phyloP scores from a whole-genome alignment of 2,329 filamentous ascomycete genomes.

The Bisporella sp. region DNA sequence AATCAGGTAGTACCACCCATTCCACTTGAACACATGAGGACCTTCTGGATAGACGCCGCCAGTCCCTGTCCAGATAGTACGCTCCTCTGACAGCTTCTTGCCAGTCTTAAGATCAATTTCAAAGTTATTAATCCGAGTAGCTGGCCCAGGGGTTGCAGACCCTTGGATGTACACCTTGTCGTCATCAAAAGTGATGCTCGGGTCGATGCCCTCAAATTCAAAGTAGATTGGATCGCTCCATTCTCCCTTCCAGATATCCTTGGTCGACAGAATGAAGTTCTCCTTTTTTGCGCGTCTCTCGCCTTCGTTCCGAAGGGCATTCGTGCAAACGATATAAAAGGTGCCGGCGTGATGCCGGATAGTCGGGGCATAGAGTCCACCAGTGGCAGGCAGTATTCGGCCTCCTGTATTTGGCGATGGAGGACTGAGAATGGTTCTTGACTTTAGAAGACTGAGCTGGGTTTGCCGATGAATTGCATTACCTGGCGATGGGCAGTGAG shows the following conservation, averaged over 20 bases:
- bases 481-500: too few relatives aligned
- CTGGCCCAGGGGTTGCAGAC: too few relatives aligned
- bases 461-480: too few relatives aligned
- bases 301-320: not conserved
- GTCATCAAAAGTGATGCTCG: constrained; percentile 40
- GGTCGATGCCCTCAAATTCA: constrained; percentile 36
- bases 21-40: constrained; percentile 44
- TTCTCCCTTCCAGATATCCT: constrained; percentile 9
- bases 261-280: constrained; percentile 21
- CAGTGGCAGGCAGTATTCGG: constrained; percentile 13
- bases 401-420: not conserved
- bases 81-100: too few relatives aligned
- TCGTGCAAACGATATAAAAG: constrained; percentile 29
- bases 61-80: too few relatives aligned
- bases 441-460: too few relatives aligned
- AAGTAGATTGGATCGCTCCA: constrained; percentile 32
- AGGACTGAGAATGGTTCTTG: too few relatives aligned
- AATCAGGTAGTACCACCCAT: constrained; percentile 45
- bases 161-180: constrained; percentile 9
- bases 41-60: constrained; percentile 31
- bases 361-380: constrained; percentile 32
- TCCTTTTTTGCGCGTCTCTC: not conserved
- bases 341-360: constrained; percentile 23
- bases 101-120: too few relatives aligned
- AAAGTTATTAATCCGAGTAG: too few relatives aligned